Evolutionary conservation across 441 rosid genomes (phyloP), one percentile per base, ranked within the genome.

Genomic region (Capsella rubella): DNA sequence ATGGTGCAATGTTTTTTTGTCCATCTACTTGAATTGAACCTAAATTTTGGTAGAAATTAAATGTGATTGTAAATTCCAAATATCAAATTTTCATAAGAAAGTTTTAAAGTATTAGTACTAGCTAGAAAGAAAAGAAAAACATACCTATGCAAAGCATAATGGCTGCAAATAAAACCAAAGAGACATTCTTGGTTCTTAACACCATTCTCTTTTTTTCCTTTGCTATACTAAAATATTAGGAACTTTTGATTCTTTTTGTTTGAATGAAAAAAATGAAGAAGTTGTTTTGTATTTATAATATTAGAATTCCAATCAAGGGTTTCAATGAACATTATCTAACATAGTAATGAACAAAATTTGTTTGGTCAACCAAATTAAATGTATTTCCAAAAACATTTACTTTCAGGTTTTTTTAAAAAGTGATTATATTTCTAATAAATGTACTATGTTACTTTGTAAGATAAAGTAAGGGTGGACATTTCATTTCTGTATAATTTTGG

Each of bases 81-180:
- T 3, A 35, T 27, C 0, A 25, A 15, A n/a, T 4, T 2, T 8
- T 13, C 1, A 18, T 12, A 15, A n/a, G 8, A 62, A 25, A 5
- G 40, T 16, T 12, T 6, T 49, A 18, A 52, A 0, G 46, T 4
- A 9, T 42, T 34, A 6, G 11, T 29, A 43, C 12, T 32, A 54
- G 25, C 25, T 1, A 21, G 25, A 21, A 21, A 21, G 25, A 21
- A 34, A 29, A 64, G 8, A 12, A 21, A 73, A 53, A 64, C 42
- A n/a, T 64, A 73, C 77, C 58, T 5, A 46, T 28, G 29, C 57
- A 55, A 11, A 73, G 1, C 21, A 73, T 4, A n/a, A 73, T 46
- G 37, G 32, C 64, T 3, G 43, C 18, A 35, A 56, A 47, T 4
- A 73, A 15, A 55, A 64, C 42, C 10, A 73, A 55, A 7, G 16